Evolutionary conservation across 2,329 filamentous ascomycete genomes (phyloP), one percentile per base, ranked within the genome.

Genomic region (Talaromyces sp.): DNA sequence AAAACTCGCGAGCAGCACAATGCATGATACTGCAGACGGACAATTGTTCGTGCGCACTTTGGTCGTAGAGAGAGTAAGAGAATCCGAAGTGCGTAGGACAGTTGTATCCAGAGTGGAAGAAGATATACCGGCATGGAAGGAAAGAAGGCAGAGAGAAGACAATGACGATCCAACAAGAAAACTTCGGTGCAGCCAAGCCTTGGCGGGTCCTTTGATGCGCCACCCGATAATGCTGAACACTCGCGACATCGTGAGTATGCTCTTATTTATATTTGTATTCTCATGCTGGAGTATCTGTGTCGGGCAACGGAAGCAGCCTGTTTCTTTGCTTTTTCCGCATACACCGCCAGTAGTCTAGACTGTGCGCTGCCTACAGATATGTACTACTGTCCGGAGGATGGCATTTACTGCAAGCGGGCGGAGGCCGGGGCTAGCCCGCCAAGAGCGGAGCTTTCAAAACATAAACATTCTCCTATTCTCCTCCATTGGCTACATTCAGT

Each of bases 151-250:
- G 10, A 22, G 6, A n/a, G 8, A 35, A 54, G 52, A 35, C 7
- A 52, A 52, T 54, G 50, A 56, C 52, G 52, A 56, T 35, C 47
- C 27, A 9, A 52, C 9, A 37, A 37, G 33, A 56, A 56, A 56
- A 56, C n/a, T 35, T 56, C 7, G 33, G 52, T 8, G 19, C 31
- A 37, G 52, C 52, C 52, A 56, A 56, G 52, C 31, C 52, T 56
- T 56, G 52, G 52, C 52, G 33, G 52, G 52, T 22, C 33, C n/a
- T 11, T 56, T 16, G 52, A 37, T 56, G 33, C 52, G 52, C 52
- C 52, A 56, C 52, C 13, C 24, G 52, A 39, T 54, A 19, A 47
- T 27, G 24, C 31, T 10, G 9, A 11, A 50, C 27, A 50, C 27
- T 1, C 27, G 3, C 6, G 27, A 27, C 1, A 27, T 27, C 27